Percentiles rank a stretch among this genome's conserved stretches.
These are phyloP conservation scores for Calocybe indica DNA, from an alignment of 768 basidiomycete genomes.

Conservation along the genomic window DNA sequence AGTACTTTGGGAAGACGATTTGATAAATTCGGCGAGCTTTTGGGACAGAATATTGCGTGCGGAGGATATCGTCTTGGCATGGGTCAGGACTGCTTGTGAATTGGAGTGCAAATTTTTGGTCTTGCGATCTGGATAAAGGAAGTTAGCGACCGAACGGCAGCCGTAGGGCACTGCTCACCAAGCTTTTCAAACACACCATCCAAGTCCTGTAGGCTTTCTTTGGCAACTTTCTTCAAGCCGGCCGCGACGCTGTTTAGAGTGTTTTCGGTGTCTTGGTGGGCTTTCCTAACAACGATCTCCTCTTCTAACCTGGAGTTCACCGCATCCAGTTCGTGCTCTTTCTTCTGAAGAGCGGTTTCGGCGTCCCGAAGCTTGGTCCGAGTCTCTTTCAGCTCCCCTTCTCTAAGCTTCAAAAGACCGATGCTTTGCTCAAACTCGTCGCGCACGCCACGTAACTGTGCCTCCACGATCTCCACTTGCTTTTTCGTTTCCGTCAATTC, in stretches of 20 bases:
- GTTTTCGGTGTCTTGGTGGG: slow-evolving; percentile 70
- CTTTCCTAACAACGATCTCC: slow-evolving; percentile 71
- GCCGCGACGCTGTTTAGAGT: slow-evolving; percentile 67
- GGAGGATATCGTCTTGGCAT: slow-evolving; percentile 52
- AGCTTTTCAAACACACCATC: slow-evolving; percentile 74
- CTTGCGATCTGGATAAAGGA: slow-evolving; percentile 58
- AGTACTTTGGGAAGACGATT: slow-evolving; percentile 47
- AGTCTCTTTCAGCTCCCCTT: slow-evolving; percentile 68
- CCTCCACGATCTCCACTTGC: slow-evolving; percentile 78
- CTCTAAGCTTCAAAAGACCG: slow-evolving; percentile 62
- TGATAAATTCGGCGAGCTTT: slow-evolving; percentile 58
- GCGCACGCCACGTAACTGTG: slow-evolving; percentile 69
- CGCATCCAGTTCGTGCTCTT: slow-evolving; percentile 50
- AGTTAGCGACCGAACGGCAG: slow-evolving; percentile 6
- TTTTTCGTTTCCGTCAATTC: slow-evolving; percentile 80
- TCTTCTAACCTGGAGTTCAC: slow-evolving; percentile 67
- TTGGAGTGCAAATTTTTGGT: slow-evolving; percentile 58
- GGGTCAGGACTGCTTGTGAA: slow-evolving; percentile 53
- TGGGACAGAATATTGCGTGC: slow-evolving; percentile 48
- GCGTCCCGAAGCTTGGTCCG: slow-evolving; percentile 49
- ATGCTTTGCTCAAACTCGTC: slow-evolving; percentile 94
- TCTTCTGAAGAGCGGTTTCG: slow-evolving; percentile 44
- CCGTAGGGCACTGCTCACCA: slow-evolving; percentile 38
- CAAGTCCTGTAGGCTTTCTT: slow-evolving; percentile 70
- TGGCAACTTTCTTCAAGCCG: slow-evolving; percentile 56